Conservation (phyloP, 2,329 filamentous ascomycete genomes). For the Alternaria conjuncta region DNA sequence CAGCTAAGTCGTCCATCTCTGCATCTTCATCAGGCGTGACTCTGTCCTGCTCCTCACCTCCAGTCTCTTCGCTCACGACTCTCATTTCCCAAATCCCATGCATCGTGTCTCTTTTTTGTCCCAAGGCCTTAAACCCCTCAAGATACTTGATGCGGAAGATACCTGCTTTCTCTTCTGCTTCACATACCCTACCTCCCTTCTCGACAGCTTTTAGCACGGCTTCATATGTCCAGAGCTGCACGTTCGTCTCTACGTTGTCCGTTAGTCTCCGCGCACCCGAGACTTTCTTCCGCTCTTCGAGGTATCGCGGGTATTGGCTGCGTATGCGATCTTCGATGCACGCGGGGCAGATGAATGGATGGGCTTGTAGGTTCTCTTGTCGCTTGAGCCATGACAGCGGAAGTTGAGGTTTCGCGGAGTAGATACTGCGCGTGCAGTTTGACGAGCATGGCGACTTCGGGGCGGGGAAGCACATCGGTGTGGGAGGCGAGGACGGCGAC, state of each 20-base stretch:
- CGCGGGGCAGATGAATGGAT: background rate
- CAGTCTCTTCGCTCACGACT: background rate
- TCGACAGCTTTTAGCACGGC: background rate
- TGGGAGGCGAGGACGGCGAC: background rate
- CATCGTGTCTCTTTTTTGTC: background rate
- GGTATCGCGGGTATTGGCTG: background rate
- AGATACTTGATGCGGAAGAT: background rate
- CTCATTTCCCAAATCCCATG: rapidly evolving
- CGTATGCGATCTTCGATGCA: background rate
- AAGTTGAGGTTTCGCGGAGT: background rate
- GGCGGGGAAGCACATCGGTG: background rate
- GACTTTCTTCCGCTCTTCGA: too few relatives aligned
- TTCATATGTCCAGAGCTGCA: background rate
- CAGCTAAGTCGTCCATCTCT: background rate
- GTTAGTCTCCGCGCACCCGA: too few relatives aligned
- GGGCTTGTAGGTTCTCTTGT: background rate
- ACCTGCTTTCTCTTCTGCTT: background rate
- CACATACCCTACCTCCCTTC: background rate
- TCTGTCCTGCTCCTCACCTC: background rate
- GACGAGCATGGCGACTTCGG: background rate
- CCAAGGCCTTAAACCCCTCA: background rate
- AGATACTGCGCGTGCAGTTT: background rate
- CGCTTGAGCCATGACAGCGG: background rate
- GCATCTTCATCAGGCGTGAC: background rate
- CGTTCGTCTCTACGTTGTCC: background rate